Conservation (phyloP, 805 yeast genomes). For the Metschnikowia vanudenii region DNA sequence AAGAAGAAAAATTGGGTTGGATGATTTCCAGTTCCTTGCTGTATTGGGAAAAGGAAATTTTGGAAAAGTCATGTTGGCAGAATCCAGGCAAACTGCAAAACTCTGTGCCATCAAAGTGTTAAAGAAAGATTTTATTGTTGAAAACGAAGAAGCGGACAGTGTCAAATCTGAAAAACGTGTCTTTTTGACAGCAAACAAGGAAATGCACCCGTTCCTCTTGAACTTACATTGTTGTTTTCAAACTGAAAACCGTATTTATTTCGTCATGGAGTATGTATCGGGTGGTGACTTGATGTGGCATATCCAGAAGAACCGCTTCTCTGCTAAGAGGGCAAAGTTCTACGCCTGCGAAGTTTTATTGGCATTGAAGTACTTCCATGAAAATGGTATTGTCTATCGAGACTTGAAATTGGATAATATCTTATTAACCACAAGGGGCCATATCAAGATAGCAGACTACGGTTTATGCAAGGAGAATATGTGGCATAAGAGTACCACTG, state of each 20-base stretch:
- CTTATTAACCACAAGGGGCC: slow-evolving; percentile 84
- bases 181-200: slow-evolving; percentile 77
- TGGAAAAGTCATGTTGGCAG: slow-evolving; percentile 97
- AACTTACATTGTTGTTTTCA: slow-evolving; percentile 94
- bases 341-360: slow-evolving; percentile 95
- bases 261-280: slow-evolving; percentile 96
- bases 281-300: slow-evolving; percentile 99
- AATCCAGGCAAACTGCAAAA: slow-evolving; percentile 75
- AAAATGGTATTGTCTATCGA: slow-evolving; percentile 92
- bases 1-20: slow-evolving; percentile 82
- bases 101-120: slow-evolving; percentile 95
- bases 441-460: slow-evolving; percentile 94
- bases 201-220: slow-evolving; percentile 88
- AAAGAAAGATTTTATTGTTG: slow-evolving; percentile 93
- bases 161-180: slow-evolving; percentile 94
- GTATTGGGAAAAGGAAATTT: slow-evolving; percentile 98
- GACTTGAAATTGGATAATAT: slow-evolving; percentile 95
- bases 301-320: slow-evolving; percentile 86
- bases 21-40: slow-evolving; percentile 90
- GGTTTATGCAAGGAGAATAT: slow-evolving; percentile 94
- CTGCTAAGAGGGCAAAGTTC: slow-evolving; percentile 90
- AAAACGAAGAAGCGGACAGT: slow-evolving; percentile 94
- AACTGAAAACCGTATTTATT: slow-evolving; percentile 94
- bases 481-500: slow-evolving; percentile 82
- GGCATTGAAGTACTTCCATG: slow-evolving; percentile 91